These are phyloP conservation scores for Artemisia annua DNA, from an alignment of 129 eudicot species.

Conservation along the genomic window DNA sequence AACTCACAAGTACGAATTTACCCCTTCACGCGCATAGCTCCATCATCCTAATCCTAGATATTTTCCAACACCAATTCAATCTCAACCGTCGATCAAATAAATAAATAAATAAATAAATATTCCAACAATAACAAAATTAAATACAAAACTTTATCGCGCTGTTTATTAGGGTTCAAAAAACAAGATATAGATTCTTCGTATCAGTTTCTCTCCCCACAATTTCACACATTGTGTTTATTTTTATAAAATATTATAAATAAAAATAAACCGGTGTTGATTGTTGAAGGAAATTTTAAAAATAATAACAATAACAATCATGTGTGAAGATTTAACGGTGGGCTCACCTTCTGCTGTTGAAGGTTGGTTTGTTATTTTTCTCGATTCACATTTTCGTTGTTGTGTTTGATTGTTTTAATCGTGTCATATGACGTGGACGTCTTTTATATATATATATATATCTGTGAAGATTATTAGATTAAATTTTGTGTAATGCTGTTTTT, in stretches of 20 bases:
- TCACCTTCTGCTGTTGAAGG: slow-evolving; percentile 6
- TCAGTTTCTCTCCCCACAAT: slow-evolving; percentile 23
- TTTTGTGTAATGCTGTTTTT: too few relatives aligned
- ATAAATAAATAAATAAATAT: too few relatives aligned
- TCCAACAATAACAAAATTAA: too few relatives aligned
- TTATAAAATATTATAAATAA: not conserved
- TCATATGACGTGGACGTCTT: too few relatives aligned
- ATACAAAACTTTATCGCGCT: not conserved
- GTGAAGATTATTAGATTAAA: too few relatives aligned
- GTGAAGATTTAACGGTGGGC: slow-evolving; percentile 24
- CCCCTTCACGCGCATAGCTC: too few relatives aligned
- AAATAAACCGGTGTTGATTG: too few relatives aligned
- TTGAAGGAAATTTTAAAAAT: too few relatives aligned
- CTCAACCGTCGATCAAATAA: slow-evolving; percentile 26
- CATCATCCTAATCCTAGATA: too few relatives aligned
- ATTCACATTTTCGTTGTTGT: not conserved
- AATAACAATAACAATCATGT: slow-evolving; percentile 7
- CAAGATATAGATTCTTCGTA: slow-evolving; percentile 29
- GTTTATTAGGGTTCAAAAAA: slow-evolving; percentile 18
- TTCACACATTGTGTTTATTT: slow-evolving; percentile 26
- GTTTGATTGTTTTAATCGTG: not conserved
- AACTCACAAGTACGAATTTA: not conserved
- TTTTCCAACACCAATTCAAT: slow-evolving; percentile 8
- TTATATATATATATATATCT: not conserved
- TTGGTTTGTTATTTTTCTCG: not conserved